A percentile compares a stretch with the other conserved stretches of the same genome.
Conservation (phyloP, 2,329 filamentous ascomycete genomes). For the Penicillium sp. region DNA sequence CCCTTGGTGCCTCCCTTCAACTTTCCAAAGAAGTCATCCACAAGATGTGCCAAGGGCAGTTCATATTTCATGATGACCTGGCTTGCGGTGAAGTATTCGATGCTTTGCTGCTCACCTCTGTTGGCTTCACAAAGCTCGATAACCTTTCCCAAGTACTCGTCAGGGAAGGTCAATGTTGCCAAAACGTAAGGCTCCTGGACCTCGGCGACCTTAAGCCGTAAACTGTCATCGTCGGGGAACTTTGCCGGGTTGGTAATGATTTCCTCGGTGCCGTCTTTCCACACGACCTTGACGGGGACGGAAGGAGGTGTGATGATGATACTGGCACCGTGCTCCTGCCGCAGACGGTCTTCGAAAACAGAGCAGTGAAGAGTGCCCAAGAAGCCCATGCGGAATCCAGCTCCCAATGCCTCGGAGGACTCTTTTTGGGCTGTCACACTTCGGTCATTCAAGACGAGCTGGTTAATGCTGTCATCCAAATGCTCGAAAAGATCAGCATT, state of each 20-base stretch:
- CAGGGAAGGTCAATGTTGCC: slow-evolving; percentile 84
- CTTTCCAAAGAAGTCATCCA: slow-evolving; percentile 97
- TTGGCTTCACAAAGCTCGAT: slow-evolving; percentile 93
- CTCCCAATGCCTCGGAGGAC: slow-evolving; percentile 86
- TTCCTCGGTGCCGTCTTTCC: slow-evolving; percentile 71
- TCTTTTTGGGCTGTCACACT: slow-evolving; percentile 94
- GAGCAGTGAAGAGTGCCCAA: slow-evolving; percentile 96
- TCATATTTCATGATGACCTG: slow-evolving; percentile 96
- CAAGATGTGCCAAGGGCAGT: slow-evolving; percentile 81
- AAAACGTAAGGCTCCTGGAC: slow-evolving; percentile 73
- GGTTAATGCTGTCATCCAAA: slow-evolving; percentile 89
- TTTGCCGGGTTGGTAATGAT: slow-evolving; percentile 82
- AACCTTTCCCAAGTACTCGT: slow-evolving; percentile 89
- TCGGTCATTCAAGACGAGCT: slow-evolving; percentile 90
- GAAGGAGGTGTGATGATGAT: slow-evolving; percentile 97
- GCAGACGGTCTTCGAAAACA: slow-evolving; percentile 94
- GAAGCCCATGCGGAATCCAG: slow-evolving; percentile 92
- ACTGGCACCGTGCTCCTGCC: slow-evolving; percentile 89
- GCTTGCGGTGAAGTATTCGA: slow-evolving; percentile 87
- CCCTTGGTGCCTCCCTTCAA: slow-evolving; percentile 92
- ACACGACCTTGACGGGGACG: slow-evolving; percentile 85
- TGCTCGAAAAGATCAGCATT: slow-evolving; percentile 85
- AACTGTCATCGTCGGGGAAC: slow-evolving; percentile 73
- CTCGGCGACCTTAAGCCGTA: slow-evolving; percentile 57
- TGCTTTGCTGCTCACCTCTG: slow-evolving; percentile 79